Evolutionary conservation across 495 filamentous ascomycete genomes (phyloP).

Genomic region (Usnea hakonensis): DNA sequence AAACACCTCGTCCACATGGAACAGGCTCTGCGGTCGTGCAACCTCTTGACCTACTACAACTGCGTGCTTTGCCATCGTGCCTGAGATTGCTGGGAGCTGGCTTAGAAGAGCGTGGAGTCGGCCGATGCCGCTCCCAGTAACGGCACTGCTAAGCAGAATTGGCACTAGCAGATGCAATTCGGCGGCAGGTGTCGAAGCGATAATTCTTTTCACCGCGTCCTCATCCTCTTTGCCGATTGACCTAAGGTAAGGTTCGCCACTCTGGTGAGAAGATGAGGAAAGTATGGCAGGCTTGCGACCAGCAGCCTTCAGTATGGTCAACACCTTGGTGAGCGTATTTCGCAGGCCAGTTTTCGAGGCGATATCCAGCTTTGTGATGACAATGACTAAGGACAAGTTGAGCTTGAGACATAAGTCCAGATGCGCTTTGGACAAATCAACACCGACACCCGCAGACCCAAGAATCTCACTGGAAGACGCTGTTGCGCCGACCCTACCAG

Average conservation of each 20-base stretch:
- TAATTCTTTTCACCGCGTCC: conserved; percentile 42
- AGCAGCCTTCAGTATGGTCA: conserved; percentile 69
- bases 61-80: background rate
- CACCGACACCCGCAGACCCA: conserved; percentile 44
- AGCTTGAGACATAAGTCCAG: conserved; percentile 81
- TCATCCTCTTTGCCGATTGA: conserved; percentile 38
- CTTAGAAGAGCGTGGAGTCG: conserved; percentile 74
- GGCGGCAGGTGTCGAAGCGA: conserved; percentile 36
- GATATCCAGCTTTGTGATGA: conserved; percentile 87
- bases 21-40: conserved; percentile 41
- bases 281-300: conserved; percentile 68
- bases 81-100: conserved; percentile 48
- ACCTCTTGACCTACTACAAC: background rate
- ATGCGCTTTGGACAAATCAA: conserved; percentile 69
- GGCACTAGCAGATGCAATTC: conserved; percentile 57
- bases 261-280: conserved; percentile 30
- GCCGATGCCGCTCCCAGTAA: conserved; percentile 74
- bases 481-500: conserved; percentile 29
- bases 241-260: conserved; percentile 31
- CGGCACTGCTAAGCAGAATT: conserved; percentile 80
- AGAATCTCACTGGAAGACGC: conserved; percentile 40
- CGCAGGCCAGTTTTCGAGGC: conserved; percentile 63
- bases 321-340: conserved; percentile 58
- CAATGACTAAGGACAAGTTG: conserved; percentile 62
- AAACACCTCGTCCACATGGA: conserved; percentile 84